A percentile compares a stretch with the other conserved stretches of the same genome.
These are phyloP conservation scores for Diaporthe caulivora DNA, from an alignment of 2,329 filamentous ascomycete genomes.

Conservation along the genomic window DNA sequence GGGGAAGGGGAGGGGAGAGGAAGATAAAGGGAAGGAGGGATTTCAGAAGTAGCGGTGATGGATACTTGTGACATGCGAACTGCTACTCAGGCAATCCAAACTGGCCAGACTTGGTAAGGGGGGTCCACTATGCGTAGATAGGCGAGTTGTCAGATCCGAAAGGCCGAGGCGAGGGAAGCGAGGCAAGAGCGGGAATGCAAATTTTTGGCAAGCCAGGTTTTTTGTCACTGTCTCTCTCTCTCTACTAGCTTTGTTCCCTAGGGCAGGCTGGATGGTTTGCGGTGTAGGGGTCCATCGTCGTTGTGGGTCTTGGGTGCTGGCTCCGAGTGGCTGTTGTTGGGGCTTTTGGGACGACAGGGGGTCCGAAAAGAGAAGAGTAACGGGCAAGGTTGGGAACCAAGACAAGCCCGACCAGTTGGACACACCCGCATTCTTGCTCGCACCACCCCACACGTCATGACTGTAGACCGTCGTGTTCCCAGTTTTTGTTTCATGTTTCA, in stretches of 20 bases:
- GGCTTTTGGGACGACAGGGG: not conserved
- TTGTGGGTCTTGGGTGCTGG: conserved; percentile 16
- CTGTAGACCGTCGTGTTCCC: conserved; percentile 26
- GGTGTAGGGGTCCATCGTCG: conserved; percentile 27
- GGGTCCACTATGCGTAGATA: conserved; percentile 16
- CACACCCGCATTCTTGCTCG: conserved; percentile 22
- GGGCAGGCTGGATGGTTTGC: conserved; percentile 15
- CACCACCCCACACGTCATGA: conserved; percentile 15
- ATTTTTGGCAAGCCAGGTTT: not conserved
- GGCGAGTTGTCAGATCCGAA: conserved; percentile 32
- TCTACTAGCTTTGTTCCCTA: not conserved
- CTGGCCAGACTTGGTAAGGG: not conserved
- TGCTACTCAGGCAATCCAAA: conserved; percentile 1
- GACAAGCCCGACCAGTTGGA: conserved; percentile 33
- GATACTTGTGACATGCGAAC: not conserved
- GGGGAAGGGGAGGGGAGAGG: not conserved
- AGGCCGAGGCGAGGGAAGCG: conserved; percentile 30
- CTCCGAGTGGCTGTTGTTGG: conserved; percentile 28
- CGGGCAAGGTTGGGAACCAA: not conserved
- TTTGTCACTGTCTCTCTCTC: not conserved
- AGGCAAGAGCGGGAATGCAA: conserved; percentile 22
- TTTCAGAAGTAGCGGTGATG: conserved; percentile 27
- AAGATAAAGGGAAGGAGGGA: not conserved
- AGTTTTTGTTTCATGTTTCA: conserved; percentile 37
- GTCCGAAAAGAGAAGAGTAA: not conserved